phyloP scores from a whole-genome alignment of 805 yeast species.

The Wickerhamomyces rabaulensis region DNA sequence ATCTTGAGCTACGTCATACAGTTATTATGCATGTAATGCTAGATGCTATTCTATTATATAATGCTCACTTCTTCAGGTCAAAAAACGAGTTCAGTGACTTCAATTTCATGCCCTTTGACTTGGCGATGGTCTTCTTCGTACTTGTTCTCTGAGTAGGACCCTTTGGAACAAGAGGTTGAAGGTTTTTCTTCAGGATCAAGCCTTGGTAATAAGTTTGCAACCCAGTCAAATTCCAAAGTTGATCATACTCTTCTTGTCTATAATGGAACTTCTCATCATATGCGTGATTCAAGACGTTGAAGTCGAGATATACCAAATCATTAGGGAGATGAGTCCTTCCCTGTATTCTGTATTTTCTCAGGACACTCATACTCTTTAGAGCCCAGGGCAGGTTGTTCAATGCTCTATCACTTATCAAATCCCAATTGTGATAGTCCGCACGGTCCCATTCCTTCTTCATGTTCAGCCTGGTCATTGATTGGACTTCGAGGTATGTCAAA shows the following conservation, averaged over 20 bases:
- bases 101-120: conserved; percentile 7
- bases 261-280: conserved; percentile 2
- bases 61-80: conserved; percentile 7
- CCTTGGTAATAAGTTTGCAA: conserved; percentile 10
- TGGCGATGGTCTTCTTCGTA: neutral
- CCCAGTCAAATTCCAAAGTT: conserved; percentile 16
- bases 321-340: conserved; percentile 4
- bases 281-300: conserved; percentile 12
- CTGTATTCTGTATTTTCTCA: conserved; percentile 7
- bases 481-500: conserved; percentile 17
- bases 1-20: too few species aligned
- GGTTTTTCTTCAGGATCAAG: conserved; percentile 10
- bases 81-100: conserved; percentile 16
- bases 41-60: too few species aligned
- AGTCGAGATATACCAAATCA: conserved; percentile 11
- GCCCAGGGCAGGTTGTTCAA: conserved; percentile 17
- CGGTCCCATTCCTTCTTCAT: conserved; percentile 13
- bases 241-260: conserved; percentile 9
- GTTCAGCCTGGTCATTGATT: conserved; percentile 7
- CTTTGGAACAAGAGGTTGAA: neutral
- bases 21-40: too few species aligned
- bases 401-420: conserved; percentile 1
- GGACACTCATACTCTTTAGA: conserved; percentile 11
- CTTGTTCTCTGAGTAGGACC: neutral
- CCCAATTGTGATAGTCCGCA: conserved; percentile 17